Base-by-base conservation (phyloP, 495 filamentous ascomycete species). In the Penicillium psychrofluorescens region DNA sequence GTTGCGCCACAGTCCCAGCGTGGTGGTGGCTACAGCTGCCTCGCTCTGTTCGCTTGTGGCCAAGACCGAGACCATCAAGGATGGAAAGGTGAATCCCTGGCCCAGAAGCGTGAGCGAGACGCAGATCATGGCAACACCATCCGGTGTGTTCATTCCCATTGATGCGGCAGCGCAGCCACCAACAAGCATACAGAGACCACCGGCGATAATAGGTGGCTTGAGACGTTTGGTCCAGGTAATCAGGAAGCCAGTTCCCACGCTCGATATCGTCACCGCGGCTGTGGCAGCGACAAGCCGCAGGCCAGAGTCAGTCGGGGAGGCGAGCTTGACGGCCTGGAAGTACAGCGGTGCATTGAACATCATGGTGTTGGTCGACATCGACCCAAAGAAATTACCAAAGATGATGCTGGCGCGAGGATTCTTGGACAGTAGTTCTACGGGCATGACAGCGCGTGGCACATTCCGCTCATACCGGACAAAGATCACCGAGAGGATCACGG, bases 341-440 rank as follows among this genome's bases (percentile, higher is more conserved):
- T 81, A 91, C 14, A 91, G 66, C 0, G 85, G 86, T 39, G 82
- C 76, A 56, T 91, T 90, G 64, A 90, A 91, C 36, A 85, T 59
- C 51, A 87, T 77, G 12, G 83, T 79, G 58, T 86, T 84, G 43
- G 80, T 54, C 4, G 83, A 70, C 16, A 86, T 68, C 11, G 75
- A 61, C 1, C 71, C 77, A 48, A 88, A 80, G 61, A 79, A 79
- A 58, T 85, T 88, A 30, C 76, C 74, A 49, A 87, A 78, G 38
- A 88, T 75, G n/a, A 89, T 67, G 45, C 77, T 79, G 12, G 75
- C 78, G 8, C 79, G 74, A 6, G 86, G 84, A 4, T 74, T 62
- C 28, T 74, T 68, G 12, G 64, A 64, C 4, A 91, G 53, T 1
- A 89, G 67, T 11, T 72, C 61, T 11, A 88, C 63, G 0, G 86